Conservation (phyloP, 176 grass and related monocot species). For the Alopecurus myosuroides region DNA sequence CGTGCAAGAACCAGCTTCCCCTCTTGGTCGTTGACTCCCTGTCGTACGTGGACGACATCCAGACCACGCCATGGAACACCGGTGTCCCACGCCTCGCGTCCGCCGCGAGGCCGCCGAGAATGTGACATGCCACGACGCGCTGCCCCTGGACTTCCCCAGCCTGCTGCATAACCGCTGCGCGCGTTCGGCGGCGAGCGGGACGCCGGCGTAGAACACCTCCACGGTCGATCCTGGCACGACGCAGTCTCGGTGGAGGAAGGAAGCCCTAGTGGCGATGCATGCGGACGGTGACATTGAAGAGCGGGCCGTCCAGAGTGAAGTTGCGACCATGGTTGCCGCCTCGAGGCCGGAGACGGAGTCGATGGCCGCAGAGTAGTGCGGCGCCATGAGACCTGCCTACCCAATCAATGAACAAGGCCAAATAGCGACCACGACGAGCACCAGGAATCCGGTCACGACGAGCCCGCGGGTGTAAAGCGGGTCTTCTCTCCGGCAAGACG, state of each 20-base stretch:
- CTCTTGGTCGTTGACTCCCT: not conserved
- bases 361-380: not conserved
- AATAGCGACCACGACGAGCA: too few species aligned
- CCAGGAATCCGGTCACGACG: too few species aligned
- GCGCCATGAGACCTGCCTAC: not conserved
- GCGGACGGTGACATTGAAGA: not conserved
- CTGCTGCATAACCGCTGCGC: not conserved
- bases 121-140: not conserved
- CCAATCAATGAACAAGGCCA: not conserved
- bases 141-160: not conserved
- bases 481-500: too few species aligned
- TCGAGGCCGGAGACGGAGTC: not conserved
- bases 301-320: not conserved
- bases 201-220: not conserved
- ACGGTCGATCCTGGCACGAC: not conserved
- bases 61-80: not conserved
- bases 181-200: not conserved
- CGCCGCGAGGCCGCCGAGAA: not conserved
- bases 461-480: too few species aligned
- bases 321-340: not conserved
- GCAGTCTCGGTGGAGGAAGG: not conserved
- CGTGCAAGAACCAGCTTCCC: not conserved
- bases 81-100: not conserved
- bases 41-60: not conserved
- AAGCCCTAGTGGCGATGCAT: too few species aligned